Evolutionary conservation across 306 rosid species (phyloP).

Genomic region (Malus asiatica): DNA sequence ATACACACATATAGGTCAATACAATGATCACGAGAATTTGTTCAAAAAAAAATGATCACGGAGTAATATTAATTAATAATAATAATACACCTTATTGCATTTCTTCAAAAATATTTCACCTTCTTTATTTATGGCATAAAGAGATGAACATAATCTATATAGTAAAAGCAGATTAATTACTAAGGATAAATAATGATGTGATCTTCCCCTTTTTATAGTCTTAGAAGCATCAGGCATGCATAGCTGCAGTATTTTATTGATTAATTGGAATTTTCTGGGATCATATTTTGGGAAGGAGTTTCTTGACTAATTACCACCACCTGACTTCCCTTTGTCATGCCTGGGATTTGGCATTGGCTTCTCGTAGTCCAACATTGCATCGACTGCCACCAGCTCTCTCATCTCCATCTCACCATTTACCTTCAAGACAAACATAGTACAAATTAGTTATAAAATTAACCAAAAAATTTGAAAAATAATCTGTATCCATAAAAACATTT

Average conservation of each 20-base stretch:
- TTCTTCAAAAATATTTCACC: neutral
- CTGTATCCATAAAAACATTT: neutral
- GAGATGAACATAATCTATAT: neutral
- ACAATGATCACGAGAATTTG: neutral
- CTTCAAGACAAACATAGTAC: slow-evolving; percentile 2
- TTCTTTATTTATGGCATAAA: neutral
- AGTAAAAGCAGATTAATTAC: neutral
- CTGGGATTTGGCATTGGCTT: slow-evolving; percentile 7
- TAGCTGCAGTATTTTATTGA: neutral
- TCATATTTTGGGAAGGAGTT: too few relatives aligned
- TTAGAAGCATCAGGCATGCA: neutral
- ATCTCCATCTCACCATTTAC: neutral
- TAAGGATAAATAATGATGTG: neutral
- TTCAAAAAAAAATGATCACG: neutral
- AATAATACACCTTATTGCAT: neutral
- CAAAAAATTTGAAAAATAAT: neutral
- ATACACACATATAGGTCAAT: neutral
- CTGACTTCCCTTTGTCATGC: slow-evolving; percentile 19
- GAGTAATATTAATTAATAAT: neutral
- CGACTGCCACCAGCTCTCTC: slow-evolving; percentile 9
- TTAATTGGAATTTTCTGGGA: neutral
- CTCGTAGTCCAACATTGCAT: slow-evolving; percentile 12
- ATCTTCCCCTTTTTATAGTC: neutral
- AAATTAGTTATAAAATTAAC: neutral
- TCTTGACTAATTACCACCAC: neutral